Evolutionary conservation across 1,284 basidiomycete genomes (phyloP).

Genomic region (Leccinum angustisporum): DNA sequence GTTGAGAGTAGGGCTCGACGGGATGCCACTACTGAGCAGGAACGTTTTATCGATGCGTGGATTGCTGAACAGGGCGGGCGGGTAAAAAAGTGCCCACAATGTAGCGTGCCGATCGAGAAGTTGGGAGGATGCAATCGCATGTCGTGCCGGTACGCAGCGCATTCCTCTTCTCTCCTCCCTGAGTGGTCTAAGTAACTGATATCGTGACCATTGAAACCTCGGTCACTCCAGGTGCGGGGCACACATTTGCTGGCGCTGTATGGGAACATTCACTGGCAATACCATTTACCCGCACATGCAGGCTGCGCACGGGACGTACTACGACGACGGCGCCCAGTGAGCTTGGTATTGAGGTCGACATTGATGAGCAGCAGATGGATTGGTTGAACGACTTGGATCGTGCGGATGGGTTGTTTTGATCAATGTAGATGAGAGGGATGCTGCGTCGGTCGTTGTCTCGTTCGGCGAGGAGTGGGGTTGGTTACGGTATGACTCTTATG

Average conservation of each 20-base stretch:
- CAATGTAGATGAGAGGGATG: neutral
- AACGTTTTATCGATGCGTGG: slow-evolving; percentile 48
- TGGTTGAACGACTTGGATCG: neutral
- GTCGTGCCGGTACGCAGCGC: slow-evolving; percentile 35
- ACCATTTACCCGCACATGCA: slow-evolving; percentile 56
- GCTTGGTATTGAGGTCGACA: slow-evolving; percentile 4
- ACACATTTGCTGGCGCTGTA: slow-evolving; percentile 56
- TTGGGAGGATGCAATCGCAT: slow-evolving; percentile 60
- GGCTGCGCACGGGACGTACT: slow-evolving; percentile 36
- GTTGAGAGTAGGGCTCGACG: slow-evolving; percentile 37
- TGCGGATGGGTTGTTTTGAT: neutral
- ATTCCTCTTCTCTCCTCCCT: neutral
- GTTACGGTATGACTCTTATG: too few species aligned
- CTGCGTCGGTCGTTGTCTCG: neutral
- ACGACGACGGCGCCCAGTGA: neutral
- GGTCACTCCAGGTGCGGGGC: slow-evolving; percentile 40
- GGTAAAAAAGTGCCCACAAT: slow-evolving; percentile 42
- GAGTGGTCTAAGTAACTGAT: neutral
- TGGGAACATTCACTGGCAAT: neutral
- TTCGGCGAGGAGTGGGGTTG: neutral
- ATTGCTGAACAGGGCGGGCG: slow-evolving; percentile 30
- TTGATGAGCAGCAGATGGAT: neutral
- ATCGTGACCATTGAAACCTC: neutral
- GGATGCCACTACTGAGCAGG: slow-evolving; percentile 40
- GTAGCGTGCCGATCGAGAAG: slow-evolving; percentile 49